Evolutionary conservation across 2,329 filamentous ascomycete species (phyloP).

Genomic region (Thyridium curvatum): DNA sequence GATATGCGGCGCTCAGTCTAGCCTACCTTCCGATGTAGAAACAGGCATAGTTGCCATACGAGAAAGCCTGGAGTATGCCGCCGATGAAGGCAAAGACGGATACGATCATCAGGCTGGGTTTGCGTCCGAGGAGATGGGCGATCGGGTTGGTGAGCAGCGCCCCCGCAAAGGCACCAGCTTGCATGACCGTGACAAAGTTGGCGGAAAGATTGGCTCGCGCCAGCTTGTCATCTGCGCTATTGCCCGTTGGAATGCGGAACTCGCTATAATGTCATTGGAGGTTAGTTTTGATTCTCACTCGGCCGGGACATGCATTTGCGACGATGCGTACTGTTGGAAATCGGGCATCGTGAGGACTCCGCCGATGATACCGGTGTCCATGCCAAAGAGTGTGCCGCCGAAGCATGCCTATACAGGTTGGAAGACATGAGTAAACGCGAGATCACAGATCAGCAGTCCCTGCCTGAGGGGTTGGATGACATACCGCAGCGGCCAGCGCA

Average conservation of each 20-base stretch:
- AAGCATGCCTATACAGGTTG: slow-evolving; percentile 19
- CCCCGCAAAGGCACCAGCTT: slow-evolving; percentile 16
- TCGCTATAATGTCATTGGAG: no score
- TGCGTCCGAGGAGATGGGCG: slow-evolving; percentile 22
- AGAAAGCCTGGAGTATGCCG: slow-evolving; percentile 22
- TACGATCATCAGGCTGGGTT: slow-evolving; percentile 19
- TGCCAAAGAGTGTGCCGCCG: slow-evolving; percentile 16
- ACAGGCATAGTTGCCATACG: slow-evolving; percentile 18
- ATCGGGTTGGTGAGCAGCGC: slow-evolving; percentile 14
- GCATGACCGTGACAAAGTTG: slow-evolving; percentile 16
- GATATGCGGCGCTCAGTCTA: not conserved
- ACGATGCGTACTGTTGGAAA: slow-evolving; percentile 12
- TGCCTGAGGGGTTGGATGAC: not conserved
- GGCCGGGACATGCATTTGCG: no score
- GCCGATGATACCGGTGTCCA: slow-evolving; percentile 19
- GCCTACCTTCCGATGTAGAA: slow-evolving; percentile 20
- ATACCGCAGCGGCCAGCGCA: slow-evolving; percentile 48
- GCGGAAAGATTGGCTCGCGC: slow-evolving; percentile 11
- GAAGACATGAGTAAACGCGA: no score
- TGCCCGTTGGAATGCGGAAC: no score
- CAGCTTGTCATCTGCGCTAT: not conserved
- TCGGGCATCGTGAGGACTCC: slow-evolving; percentile 16
- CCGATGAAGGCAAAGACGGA: slow-evolving; percentile 20
- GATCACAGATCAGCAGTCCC: no score
- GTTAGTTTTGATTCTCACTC: no score